These are phyloP conservation scores for Hypoxylon sp. DNA, from an alignment of 2,329 filamentous ascomycete species.

Conservation along the genomic window DNA sequence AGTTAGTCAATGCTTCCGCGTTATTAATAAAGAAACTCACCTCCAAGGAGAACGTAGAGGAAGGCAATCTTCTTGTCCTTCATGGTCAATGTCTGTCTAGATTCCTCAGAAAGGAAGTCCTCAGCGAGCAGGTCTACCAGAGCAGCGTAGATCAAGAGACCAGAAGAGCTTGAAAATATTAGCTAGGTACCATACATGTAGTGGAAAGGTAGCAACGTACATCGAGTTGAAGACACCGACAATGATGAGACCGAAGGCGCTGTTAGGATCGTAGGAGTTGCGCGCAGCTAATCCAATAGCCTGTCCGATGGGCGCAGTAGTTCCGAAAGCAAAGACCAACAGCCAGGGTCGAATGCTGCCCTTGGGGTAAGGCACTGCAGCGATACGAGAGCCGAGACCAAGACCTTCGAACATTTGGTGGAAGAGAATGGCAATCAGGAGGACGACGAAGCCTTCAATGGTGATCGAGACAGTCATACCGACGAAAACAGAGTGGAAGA, in stretches of 20 bases:
- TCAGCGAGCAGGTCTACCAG: constrained; percentile 73
- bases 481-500: constrained; percentile 83
- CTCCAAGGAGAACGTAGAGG: constrained; percentile 63
- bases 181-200: constrained; percentile 2
- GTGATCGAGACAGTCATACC: constrained; percentile 79
- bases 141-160: constrained; percentile 71
- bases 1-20: constrained; percentile 21
- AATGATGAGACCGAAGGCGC: constrained; percentile 72
- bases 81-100: constrained; percentile 61
- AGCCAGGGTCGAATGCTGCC: constrained; percentile 70
- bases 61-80: constrained; percentile 68
- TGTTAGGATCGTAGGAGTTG: constrained; percentile 71
- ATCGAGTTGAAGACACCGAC: constrained; percentile 76
- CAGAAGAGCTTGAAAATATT: constrained; percentile 62
- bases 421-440: constrained; percentile 77
- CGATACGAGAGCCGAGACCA: constrained; percentile 77
- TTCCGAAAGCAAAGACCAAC: constrained; percentile 72
- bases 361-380: constrained; percentile 71
- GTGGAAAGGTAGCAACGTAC: constrained; percentile 56
- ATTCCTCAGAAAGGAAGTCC: constrained; percentile 73
- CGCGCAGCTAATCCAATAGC: constrained; percentile 70
- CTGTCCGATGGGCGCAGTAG: constrained; percentile 73
- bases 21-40: constrained; percentile 50
- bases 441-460: constrained; percentile 73
- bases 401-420: constrained; percentile 79